phyloP scores from a whole-genome alignment of 2,329 filamentous ascomycete species.

The Xylariales sp. region DNA sequence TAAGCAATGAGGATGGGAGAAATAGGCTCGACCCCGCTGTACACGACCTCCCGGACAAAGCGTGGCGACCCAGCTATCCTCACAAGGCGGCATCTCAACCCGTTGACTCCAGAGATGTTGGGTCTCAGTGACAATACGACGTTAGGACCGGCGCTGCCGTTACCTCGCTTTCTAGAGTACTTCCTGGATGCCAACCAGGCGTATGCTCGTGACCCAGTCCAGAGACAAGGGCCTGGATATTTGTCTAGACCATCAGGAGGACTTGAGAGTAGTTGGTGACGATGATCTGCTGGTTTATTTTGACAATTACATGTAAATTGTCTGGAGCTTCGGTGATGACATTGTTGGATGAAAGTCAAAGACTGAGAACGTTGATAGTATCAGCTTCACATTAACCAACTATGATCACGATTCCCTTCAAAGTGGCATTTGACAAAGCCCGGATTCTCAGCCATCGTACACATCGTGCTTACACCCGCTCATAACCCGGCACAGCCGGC shows the following conservation, averaged over 20 bases:
- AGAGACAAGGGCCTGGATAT: not conserved
- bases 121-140: not conserved
- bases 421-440: too few relatives aligned
- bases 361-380: too few relatives aligned
- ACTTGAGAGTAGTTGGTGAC: slow-evolving; percentile 18
- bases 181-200: slow-evolving; percentile 13
- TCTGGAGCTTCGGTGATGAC: slow-evolving; percentile 18
- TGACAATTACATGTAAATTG: slow-evolving; percentile 21
- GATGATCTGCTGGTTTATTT: slow-evolving; percentile 24
- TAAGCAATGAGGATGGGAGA: too few relatives aligned
- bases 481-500: slow-evolving; percentile 3
- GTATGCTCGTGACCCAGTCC: slow-evolving; percentile 2
- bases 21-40: not conserved
- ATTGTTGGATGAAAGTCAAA: not conserved
- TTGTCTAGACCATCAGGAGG: slow-evolving; percentile 6
- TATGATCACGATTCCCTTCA: too few relatives aligned
- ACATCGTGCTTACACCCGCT: too few relatives aligned
- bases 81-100: not conserved
- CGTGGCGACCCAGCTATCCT: not conserved
- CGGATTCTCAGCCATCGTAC: too few relatives aligned
- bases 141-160: not conserved
- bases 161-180: slow-evolving; percentile 13
- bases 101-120: not conserved
- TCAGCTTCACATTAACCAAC: too few relatives aligned
- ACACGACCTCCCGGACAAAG: not conserved